Evolutionary conservation across 805 yeast species (phyloP).

Genomic region (Blastobotrys parvus): DNA sequence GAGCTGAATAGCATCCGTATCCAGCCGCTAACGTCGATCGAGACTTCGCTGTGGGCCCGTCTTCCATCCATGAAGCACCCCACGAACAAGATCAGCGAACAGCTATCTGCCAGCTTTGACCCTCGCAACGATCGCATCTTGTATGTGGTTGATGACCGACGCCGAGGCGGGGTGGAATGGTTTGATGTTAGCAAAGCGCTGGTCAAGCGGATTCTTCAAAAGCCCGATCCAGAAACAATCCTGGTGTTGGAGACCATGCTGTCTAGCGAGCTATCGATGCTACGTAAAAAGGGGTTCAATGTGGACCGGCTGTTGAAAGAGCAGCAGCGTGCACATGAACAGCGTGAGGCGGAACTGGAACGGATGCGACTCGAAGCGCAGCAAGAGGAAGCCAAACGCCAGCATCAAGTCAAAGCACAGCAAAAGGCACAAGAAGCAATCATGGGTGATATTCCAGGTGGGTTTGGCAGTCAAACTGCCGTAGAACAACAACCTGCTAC

Average conservation of each 20-base stretch:
- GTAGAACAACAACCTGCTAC: too few species aligned
- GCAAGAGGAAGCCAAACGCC: slow-evolving; percentile 1
- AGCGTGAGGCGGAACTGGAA: slow-evolving; percentile 12
- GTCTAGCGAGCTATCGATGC: slow-evolving; percentile 21
- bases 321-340: slow-evolving; percentile 13
- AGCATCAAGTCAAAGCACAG: not conserved
- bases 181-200: slow-evolving; percentile 30
- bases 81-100: slow-evolving; percentile 12
- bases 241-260: slow-evolving; percentile 31
- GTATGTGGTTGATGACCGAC: slow-evolving; percentile 1
- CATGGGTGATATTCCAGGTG: not conserved
- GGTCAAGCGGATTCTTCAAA: slow-evolving; percentile 19
- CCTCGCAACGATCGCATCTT: slow-evolving; percentile 1
- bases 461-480: not conserved
- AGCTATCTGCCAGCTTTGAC: slow-evolving; percentile 17
- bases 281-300: slow-evolving; percentile 32
- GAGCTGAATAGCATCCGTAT: slow-evolving; percentile 16
- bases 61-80: slow-evolving; percentile 11
- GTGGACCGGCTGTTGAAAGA: slow-evolving; percentile 26
- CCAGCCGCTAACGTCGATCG: slow-evolving; percentile 20
- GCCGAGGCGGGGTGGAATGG: slow-evolving; percentile 28
- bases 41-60: slow-evolving; percentile 22
- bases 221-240: slow-evolving; percentile 31
- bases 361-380: slow-evolving; percentile 1
- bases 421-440: not conserved